These are phyloP conservation scores for Pythium biforme DNA, from an alignment of 352 stramenopile genomes.

Conservation along the genomic window DNA sequence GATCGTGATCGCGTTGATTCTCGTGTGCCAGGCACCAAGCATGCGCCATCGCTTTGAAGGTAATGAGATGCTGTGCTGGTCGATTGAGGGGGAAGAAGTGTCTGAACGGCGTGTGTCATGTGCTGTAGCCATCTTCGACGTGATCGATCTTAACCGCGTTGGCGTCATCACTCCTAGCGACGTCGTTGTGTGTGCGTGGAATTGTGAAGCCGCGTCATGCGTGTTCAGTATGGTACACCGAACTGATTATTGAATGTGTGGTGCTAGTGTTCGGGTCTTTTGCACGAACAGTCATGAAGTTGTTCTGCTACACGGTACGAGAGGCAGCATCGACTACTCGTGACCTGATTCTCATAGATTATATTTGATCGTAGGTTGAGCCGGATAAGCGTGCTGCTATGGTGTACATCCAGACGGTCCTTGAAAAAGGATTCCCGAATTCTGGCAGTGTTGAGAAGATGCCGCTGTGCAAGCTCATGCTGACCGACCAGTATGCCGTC, in stretches of 20 bases:
- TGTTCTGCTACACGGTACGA: conserved; percentile 49
- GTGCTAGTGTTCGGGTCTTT: conserved; percentile 45
- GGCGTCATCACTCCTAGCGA: conserved; percentile 40
- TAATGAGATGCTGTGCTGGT: conserved; percentile 20
- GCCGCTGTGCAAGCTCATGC: conserved; percentile 49
- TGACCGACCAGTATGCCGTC: conserved; percentile 47
- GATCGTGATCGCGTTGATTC: conserved; percentile 53
- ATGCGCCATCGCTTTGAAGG: conserved; percentile 63
- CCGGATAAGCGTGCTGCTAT: conserved; percentile 38
- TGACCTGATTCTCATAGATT: too few relatives aligned
- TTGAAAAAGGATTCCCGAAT: conserved; percentile 32
- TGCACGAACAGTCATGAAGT: conserved; percentile 50
- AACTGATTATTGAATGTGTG: too few relatives aligned
- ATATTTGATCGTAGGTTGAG: conserved; percentile 31
- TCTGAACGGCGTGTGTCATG: not conserved
- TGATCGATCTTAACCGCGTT: conserved; percentile 42
- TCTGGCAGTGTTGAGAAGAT: conserved; percentile 33
- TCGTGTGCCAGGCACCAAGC: conserved; percentile 59
- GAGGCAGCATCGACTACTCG: too few relatives aligned
- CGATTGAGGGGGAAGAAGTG: not conserved
- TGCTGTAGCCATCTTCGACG: conserved; percentile 55
- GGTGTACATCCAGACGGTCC: conserved; percentile 41
- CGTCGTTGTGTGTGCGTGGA: conserved; percentile 40
- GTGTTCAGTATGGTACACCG: too few relatives aligned
- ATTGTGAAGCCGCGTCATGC: not conserved